These are phyloP conservation scores for Zymoseptoria ardabiliae DNA, from an alignment of 2,329 filamentous ascomycete species.

Conservation along the genomic window DNA sequence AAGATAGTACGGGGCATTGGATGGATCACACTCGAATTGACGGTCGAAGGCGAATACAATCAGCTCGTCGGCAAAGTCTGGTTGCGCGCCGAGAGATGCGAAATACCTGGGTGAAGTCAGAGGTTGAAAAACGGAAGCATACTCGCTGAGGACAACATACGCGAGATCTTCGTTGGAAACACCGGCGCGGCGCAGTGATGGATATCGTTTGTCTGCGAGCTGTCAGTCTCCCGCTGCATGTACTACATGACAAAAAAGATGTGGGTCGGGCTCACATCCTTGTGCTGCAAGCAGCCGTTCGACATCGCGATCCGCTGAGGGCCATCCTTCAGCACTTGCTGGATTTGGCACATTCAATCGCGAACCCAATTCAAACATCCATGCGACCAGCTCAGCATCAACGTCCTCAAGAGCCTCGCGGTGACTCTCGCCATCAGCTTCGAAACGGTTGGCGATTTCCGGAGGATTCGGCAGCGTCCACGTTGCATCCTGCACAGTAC, in stretches of 20 bases:
- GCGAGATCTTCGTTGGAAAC: slow-evolving; percentile 18
- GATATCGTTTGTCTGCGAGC: slow-evolving; percentile 19
- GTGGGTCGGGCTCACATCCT: slow-evolving; percentile 22
- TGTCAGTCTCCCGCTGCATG: not conserved
- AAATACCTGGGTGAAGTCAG: slow-evolving; percentile 31
- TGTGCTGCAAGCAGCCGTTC: slow-evolving; percentile 28
- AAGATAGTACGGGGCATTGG: slow-evolving; percentile 53
- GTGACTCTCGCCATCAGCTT: slow-evolving; percentile 16
- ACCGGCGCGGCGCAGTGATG: slow-evolving; percentile 12
- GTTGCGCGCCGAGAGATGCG: slow-evolving; percentile 54
- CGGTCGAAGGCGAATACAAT: slow-evolving; percentile 56
- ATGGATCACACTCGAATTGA: slow-evolving; percentile 50
- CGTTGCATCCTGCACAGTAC: slow-evolving; percentile 3
- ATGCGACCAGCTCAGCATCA: slow-evolving; percentile 49
- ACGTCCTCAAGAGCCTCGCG: slow-evolving; percentile 51
- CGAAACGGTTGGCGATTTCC: slow-evolving; percentile 13
- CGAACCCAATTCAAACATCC: slow-evolving; percentile 38
- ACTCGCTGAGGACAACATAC: slow-evolving; percentile 8
- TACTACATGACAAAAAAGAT: not conserved
- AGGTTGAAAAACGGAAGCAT: not conserved
- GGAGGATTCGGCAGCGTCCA: slow-evolving; percentile 27
- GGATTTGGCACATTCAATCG: not conserved
- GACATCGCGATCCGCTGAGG: slow-evolving; percentile 27
- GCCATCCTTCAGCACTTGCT: slow-evolving; percentile 16
- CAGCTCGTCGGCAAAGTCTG: slow-evolving; percentile 56